Evolutionary conservation across 2,329 filamentous ascomycete species (phyloP), one percentile per base, ranked within the genome.

Genomic region (Penicillium sp.): DNA sequence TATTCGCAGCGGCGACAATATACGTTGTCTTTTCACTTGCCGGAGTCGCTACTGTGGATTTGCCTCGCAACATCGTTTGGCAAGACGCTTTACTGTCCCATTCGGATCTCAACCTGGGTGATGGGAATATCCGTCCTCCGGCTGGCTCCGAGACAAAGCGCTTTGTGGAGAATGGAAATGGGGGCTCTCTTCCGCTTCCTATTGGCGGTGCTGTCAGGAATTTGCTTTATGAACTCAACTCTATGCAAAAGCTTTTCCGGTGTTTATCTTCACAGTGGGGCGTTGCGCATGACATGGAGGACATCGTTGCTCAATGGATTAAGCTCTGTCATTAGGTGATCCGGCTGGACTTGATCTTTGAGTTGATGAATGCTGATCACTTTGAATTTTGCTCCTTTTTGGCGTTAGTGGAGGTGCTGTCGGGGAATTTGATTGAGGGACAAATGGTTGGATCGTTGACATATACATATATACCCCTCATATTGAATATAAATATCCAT

Each of bases 171-270:
- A 69, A 36, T 1, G 45, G 55, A 4, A 56, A 69, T 19, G 69
- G 68, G 1, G 55, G 65, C 1, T 59, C 65, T 6, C 60, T 59
- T 9, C 57, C 64, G 3, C 59, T 59, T 10, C 57, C 62, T 3
- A 59, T 62, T 2, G 64, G 62, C 9, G 68, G 61, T 1, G 64
- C 65, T 5, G 67, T 67, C 12, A 69, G 74, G 41, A 78, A 78
- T 64, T 59, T 79, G 37, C 59, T 77, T n/a, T 79, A 79, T 58
- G 77, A 79, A 56, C 63, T 79, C 58, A 78, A 78, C 57, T 76
- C 75, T 17, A 75, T 78, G 67, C 76, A 78, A 56, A 78, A 78
- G 62, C 61, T 79, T 10, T 78, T 78, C 50, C 67, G 75, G 31
- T 78, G 76, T 44, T 61, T 78, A 19, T 71, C 65, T 17, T 74